These are phyloP conservation scores for Crotalaria pallida DNA, from an alignment of 306 rosid species.

Conservation along the genomic window DNA sequence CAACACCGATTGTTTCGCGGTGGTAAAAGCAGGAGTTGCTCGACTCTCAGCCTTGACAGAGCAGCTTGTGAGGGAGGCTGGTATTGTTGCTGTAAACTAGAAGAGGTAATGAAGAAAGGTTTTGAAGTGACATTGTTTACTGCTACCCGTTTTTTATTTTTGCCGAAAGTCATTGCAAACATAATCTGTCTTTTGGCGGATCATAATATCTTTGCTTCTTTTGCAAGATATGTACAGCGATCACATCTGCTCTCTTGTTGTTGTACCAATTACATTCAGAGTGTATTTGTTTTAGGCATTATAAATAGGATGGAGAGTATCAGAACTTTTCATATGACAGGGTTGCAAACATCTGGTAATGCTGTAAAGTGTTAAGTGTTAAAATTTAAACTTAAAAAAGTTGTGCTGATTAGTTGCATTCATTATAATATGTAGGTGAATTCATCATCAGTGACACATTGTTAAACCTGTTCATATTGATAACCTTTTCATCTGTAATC, in stretches of 20 bases:
- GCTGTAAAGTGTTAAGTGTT: background rate
- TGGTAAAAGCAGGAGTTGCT: conserved; percentile 50
- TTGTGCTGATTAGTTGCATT: background rate
- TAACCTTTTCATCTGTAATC: no score
- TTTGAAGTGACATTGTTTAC: background rate
- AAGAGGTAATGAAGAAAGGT: conserved; percentile 14
- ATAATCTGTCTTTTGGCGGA: background rate
- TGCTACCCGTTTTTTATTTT: background rate
- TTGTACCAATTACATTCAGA: conserved; percentile 8
- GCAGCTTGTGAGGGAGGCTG: conserved; percentile 69
- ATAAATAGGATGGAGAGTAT: conserved; percentile 1
- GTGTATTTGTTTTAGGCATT: background rate
- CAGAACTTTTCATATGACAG: background rate
- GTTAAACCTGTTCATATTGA: no score
- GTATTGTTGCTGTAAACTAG: conserved; percentile 36
- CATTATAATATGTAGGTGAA: background rate
- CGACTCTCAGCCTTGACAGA: conserved; percentile 68
- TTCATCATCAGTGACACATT: background rate
- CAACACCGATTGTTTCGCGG: conserved; percentile 22
- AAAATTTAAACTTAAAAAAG: background rate
- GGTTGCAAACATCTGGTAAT: background rate
- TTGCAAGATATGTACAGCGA: conserved; percentile 12
- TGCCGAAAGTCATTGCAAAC: conserved; percentile 3
- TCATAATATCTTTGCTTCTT: conserved; percentile 9
- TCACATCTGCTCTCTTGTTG: conserved; percentile 5